phyloP scores from a whole-genome alignment of 2,329 filamentous ascomycete genomes.

The Sarocladiaceae sp. region DNA sequence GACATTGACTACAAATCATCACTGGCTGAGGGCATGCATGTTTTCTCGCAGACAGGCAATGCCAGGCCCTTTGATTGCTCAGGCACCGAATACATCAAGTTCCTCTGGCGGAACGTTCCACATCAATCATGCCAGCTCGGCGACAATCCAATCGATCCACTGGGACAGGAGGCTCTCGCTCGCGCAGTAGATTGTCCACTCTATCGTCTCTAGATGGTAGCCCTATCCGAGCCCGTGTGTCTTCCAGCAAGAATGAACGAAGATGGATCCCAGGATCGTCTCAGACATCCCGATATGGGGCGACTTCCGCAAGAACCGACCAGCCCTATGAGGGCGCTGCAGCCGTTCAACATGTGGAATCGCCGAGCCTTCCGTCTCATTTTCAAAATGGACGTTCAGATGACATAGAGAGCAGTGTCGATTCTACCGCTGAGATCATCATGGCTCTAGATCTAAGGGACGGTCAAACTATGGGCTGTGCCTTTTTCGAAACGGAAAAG shows the following conservation, averaged over 20 bases:
- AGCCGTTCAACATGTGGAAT: neutral
- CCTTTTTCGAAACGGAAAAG: conserved; percentile 71
- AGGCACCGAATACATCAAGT: too few species aligned
- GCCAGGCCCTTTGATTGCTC: too few species aligned
- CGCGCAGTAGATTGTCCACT: neutral
- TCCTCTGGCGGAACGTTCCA: neutral
- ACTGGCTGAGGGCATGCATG: too few species aligned
- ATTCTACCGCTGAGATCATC: conserved; percentile 53
- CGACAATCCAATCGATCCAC: neutral
- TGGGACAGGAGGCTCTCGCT: neutral
- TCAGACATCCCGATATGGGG: too few species aligned
- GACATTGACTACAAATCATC: too few species aligned
- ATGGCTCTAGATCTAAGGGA: conserved; percentile 76
- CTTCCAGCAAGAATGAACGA: too few species aligned
- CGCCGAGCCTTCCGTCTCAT: neutral
- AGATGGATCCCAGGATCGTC: too few species aligned
- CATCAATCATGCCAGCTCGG: neutral
- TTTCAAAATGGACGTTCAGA: neutral
- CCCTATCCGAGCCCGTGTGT: too few species aligned
- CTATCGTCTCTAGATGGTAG: neutral
- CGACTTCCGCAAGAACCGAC: neutral
- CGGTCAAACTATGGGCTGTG: conserved; percentile 72
- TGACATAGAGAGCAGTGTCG: neutral
- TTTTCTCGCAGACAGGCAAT: too few species aligned
- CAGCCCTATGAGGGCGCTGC: neutral